Percentiles rank a stretch among this genome's conserved stretches.
phyloP scores from a whole-genome alignment of 768 basidiomycete genomes.

The Amanita pallidorosea region DNA sequence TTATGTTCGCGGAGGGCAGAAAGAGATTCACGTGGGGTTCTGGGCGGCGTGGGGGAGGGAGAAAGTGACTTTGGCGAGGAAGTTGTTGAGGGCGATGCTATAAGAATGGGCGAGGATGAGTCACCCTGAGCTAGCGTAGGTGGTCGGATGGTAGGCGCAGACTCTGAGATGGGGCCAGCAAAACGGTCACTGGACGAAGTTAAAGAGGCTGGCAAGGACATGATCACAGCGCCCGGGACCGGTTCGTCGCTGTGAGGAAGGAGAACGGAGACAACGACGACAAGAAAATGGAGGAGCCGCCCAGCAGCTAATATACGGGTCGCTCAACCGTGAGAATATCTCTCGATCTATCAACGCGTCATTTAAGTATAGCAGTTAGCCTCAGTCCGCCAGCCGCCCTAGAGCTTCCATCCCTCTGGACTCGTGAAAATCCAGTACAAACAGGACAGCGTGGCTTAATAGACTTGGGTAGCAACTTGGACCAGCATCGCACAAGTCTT shows the following conservation, averaged over 20 bases:
- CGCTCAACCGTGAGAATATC: constrained; percentile 1
- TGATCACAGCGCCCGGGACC: background rate
- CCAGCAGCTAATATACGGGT: background rate
- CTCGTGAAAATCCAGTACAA: too few species aligned
- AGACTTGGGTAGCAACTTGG: too few species aligned
- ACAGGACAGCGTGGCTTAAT: background rate
- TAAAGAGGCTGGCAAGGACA: background rate
- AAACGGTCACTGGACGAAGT: background rate
- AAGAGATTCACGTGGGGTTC: background rate
- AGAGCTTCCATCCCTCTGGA: background rate
- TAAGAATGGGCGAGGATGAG: constrained; percentile 5
- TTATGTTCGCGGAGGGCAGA: background rate
- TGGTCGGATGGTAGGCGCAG: constrained; percentile 8
- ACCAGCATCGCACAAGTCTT: too few species aligned
- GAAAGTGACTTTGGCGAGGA: background rate
- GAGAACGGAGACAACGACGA: constrained; percentile 3
- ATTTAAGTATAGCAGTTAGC: background rate
- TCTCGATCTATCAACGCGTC: background rate
- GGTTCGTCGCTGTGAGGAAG: constrained; percentile 4
- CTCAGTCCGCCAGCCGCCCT: background rate
- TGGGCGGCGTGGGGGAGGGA: background rate
- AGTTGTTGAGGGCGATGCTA: constrained; percentile 5
- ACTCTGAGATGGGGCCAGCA: background rate
- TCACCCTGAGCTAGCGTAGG: constrained; percentile 9
- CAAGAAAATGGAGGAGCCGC: background rate